A percentile compares a stretch with the other conserved stretches of the same genome.
phyloP scores from a whole-genome alignment of 2,329 filamentous ascomycete genomes.

The Verticillium tricorpus region DNA sequence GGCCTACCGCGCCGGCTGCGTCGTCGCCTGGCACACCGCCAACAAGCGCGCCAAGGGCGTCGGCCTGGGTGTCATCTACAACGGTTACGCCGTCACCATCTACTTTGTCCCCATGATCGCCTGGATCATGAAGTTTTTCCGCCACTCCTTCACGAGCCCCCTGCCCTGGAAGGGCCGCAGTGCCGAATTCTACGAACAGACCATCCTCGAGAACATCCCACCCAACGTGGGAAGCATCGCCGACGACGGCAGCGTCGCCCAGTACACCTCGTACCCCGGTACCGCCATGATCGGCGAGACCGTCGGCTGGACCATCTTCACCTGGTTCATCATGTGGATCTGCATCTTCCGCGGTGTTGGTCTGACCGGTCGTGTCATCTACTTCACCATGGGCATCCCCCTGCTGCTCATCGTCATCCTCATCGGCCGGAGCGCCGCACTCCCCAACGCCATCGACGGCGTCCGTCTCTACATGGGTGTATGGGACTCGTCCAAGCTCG shows the following conservation, averaged over 20 bases:
- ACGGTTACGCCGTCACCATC: constrained; percentile 44
- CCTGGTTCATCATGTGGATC: constrained; percentile 53
- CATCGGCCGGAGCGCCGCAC: constrained; percentile 43
- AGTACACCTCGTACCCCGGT: constrained; percentile 38
- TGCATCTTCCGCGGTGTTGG: constrained; percentile 54
- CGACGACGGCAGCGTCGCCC: constrained; percentile 26
- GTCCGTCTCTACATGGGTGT: constrained; percentile 34
- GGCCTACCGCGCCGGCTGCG: constrained; percentile 46
- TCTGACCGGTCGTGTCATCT: constrained; percentile 49
- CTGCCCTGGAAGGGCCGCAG: constrained; percentile 44
- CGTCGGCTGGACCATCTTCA: constrained; percentile 48
- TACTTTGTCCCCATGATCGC: constrained; percentile 52
- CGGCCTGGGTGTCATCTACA: constrained; percentile 44
- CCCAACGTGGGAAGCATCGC: constrained; percentile 24
- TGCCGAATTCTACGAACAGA: constrained; percentile 33
- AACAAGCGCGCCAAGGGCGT: constrained; percentile 45
- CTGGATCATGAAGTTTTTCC: constrained; percentile 53
- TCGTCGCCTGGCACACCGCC: constrained; percentile 47
- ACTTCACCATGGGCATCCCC: constrained; percentile 52
- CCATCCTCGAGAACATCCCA: constrained; percentile 14
- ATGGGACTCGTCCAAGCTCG: constrained; percentile 40
- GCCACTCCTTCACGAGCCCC: constrained; percentile 45
- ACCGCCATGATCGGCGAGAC: constrained; percentile 45
- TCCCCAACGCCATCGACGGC: constrained; percentile 46
- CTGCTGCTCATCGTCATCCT: constrained; percentile 50